These are phyloP conservation scores for Ceratocystis harringtonii DNA, from an alignment of 2,329 filamentous ascomycete genomes.

Conservation along the genomic window DNA sequence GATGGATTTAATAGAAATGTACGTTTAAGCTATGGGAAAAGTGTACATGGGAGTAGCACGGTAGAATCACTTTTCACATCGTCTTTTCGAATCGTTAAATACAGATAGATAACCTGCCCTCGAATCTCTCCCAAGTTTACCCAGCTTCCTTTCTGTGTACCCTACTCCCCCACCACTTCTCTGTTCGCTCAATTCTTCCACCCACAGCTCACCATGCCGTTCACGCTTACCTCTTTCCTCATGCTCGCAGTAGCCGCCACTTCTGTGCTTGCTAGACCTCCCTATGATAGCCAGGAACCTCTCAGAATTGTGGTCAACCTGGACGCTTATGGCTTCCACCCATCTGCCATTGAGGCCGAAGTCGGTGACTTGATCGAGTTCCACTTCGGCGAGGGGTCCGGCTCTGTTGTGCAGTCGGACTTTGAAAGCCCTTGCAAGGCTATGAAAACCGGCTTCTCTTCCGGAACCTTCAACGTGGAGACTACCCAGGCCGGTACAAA, in stretches of 20 bases:
- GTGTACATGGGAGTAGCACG: too few relatives aligned
- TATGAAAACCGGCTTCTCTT: background rate
- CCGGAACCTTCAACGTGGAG: background rate
- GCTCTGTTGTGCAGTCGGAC: background rate
- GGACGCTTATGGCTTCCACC: conserved; percentile 28
- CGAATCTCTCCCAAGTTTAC: background rate
- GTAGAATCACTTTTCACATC: too few relatives aligned
- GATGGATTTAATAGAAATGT: too few relatives aligned
- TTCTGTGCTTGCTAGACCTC: background rate
- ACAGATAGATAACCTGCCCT: too few relatives aligned
- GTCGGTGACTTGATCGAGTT: conserved; percentile 39
- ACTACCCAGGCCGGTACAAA: conserved; percentile 26
- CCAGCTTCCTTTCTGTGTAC: background rate
- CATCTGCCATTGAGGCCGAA: conserved; percentile 34
- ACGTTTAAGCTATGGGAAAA: too few relatives aligned
- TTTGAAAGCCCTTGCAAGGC: background rate
- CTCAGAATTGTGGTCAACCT: background rate
- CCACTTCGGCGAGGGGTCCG: conserved; percentile 35
- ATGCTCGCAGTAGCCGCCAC: background rate
- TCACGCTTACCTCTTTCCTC: background rate
- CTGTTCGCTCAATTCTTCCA: background rate
- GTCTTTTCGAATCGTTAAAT: too few relatives aligned
- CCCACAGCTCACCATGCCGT: background rate
- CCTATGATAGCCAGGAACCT: background rate
- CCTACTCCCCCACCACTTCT: background rate